Base-by-base conservation (phyloP, 257 asterid species). In the Lycium barbarum region DNA sequence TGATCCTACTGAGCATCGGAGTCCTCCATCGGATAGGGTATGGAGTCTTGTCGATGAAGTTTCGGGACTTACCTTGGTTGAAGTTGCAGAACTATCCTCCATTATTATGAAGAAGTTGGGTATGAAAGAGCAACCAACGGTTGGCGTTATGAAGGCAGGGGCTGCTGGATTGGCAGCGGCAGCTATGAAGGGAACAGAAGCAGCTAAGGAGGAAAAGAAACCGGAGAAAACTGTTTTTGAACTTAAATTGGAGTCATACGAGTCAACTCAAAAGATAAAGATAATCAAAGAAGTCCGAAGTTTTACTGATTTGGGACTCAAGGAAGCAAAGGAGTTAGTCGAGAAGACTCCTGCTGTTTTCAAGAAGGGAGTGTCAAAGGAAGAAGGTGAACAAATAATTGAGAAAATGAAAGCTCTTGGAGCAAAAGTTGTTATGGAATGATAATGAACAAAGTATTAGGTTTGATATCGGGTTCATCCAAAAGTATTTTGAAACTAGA, bases 31-130 rank as follows among this genome's bases (percentile, higher is more conserved):
- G 0, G 94, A 91, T 58, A 88, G 95, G 85, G 96, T 95, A 13
- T 92, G 98, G 97, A 92, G 88, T 85, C 98, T 95, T 8, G 97
- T 94, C 36, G 98, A 95, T 83, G 98, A 94, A 82, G 87, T 94
- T 63, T 83, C 98, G 10, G 91, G 92, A 6, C 96, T 95, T 83
- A 93, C 96, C 9, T 90, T 95, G 74, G 92, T 79, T 67, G 98
- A 95, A 82, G 78, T 89, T 70, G 88, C 93, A 12, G 95, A 93
- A 88, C 91, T 94, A 7, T 87, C 92, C 20, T 80, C 90, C 4
- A 95, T 95, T 62, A 55, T 89, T 67, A 89, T 89, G 91, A 86
- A 62, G 86, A 89, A 62, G 79, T 65, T 89, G 87, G 87, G 88
- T 17, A 85, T 87, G 87, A 81, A 80, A 3, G 86, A 88, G 85